Conservation (phyloP, 2,329 filamentous ascomycete species). For the Ophiobolus disseminans region DNA sequence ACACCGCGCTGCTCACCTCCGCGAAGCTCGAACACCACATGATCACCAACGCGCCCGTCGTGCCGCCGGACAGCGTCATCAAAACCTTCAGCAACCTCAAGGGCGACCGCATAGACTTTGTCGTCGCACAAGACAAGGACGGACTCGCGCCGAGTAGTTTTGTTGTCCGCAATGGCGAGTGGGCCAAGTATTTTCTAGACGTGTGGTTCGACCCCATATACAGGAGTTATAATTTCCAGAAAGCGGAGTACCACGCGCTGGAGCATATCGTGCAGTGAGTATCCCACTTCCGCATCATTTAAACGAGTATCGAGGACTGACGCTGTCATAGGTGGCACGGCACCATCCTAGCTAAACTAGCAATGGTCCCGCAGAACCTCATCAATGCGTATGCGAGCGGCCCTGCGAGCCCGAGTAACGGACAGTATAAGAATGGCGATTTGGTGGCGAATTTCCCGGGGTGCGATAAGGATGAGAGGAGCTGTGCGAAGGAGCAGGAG, state of each 20-base stretch:
- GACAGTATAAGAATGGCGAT: slow-evolving; percentile 80
- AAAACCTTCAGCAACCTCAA: slow-evolving; percentile 88
- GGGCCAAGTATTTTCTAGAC: slow-evolving; percentile 91
- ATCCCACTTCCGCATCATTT: no score
- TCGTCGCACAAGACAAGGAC: slow-evolving; percentile 83
- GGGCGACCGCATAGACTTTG: slow-evolving; percentile 77
- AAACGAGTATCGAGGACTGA: no score
- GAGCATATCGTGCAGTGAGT: slow-evolving; percentile 63
- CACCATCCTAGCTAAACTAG: slow-evolving; percentile 88
- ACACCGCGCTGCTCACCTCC: slow-evolving; percentile 73
- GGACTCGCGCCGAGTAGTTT: slow-evolving; percentile 81
- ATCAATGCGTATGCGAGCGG: slow-evolving; percentile 76
- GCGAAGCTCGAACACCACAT: slow-evolving; percentile 76
- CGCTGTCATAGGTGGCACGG: slow-evolving; percentile 83
- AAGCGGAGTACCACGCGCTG: slow-evolving; percentile 88
- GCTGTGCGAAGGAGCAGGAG: slow-evolving; percentile 76
- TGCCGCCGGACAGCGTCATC: slow-evolving; percentile 96
- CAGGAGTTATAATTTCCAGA: slow-evolving; percentile 93
- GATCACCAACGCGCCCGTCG: slow-evolving; percentile 84
- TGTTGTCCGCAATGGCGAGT: slow-evolving; percentile 81
- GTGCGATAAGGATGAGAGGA: slow-evolving; percentile 67
- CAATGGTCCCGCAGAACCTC: slow-evolving; percentile 82
- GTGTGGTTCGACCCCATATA: slow-evolving; percentile 97
- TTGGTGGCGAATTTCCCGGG: slow-evolving; percentile 80
- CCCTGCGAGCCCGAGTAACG: slow-evolving; percentile 48